Evolutionary conservation across 225 moss, liverwort and hornwort genomes (phyloP).

Genomic region (Pseudisothecium myosuroides): DNA sequence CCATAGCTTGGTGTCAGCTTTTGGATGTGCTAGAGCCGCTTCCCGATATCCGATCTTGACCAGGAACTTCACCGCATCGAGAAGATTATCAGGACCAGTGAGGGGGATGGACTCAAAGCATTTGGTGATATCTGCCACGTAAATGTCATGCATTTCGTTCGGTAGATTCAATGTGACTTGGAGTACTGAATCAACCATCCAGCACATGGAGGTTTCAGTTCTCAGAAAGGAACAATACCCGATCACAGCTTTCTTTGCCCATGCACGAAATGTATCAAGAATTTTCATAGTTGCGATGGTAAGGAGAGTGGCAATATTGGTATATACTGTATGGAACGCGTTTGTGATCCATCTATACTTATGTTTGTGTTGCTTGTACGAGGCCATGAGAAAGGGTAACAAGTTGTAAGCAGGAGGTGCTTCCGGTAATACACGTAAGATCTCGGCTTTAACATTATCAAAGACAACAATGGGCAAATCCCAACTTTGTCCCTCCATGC

Average conservation of each 20-base stretch:
- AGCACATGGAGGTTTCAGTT: fast-evolving
- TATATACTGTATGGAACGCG: too few species aligned
- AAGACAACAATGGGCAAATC: background rate
- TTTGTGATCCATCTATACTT: background rate
- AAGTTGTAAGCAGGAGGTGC: fast-evolving
- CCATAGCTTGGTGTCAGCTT: fast-evolving
- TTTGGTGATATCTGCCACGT: background rate
- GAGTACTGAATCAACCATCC: background rate
- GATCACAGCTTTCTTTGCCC: background rate
- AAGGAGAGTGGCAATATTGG: background rate
- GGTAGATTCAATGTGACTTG: background rate
- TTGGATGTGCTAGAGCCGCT: fast-evolving
- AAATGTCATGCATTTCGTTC: fast-evolving
- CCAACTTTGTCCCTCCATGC: fast-evolving
- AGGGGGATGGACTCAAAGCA: background rate
- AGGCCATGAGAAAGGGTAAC: background rate
- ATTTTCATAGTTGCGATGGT: background rate
- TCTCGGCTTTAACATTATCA: fast-evolving
- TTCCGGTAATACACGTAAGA: fast-evolving
- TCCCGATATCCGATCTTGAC: fast-evolving
- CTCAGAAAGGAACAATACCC: fast-evolving
- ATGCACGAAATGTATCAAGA: fast-evolving
- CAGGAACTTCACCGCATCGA: fast-evolving
- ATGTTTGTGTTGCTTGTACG: background rate
- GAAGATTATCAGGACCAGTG: fast-evolving